Base-by-base conservation (phyloP, 352 stramenopile species). In the Pythium dissimile region DNA sequence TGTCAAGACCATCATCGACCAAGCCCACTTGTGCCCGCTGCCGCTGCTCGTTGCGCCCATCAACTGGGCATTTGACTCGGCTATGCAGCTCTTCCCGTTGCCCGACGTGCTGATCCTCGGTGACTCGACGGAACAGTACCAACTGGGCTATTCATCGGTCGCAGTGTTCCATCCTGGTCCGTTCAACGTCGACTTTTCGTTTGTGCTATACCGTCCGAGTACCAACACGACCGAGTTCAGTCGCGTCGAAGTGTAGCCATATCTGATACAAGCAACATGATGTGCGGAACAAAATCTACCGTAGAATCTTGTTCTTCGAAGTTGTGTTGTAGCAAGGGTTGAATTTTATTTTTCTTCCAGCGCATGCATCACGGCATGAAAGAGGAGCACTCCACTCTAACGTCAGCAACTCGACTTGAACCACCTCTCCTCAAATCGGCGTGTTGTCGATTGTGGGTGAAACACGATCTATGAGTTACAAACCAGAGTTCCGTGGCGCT, bases 11-110 rank as follows among this genome's bases (percentile, higher is more conserved):
- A 52, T 98, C 11, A 84, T 98, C 35, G 89, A 97, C 62, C 93
- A 98, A 77, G 88, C 86, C 13, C 94, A 98, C 59, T 70, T 98
- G 58, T 95, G 81, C 57, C 95, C 95, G 8, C 67, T 97, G 31
- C 87, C 89, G 30, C 62, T 97, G 13, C 81, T 91, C 54, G 73
- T 78, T 23, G 82, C 79, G 55, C 93, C 95, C n/a, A 95, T 98
- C 57, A 96, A 96, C 64, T 98, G 92, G 92, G 86, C 93, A 21
- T 97, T 94, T 58, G 92, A 98, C 69, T 82, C 92, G 35, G 80
- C 89, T 5, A 63, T 98, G 37, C 82, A 94, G 49, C 75, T 98
- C 15, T 98, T 98, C 67, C 95, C 95, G 1, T 69, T 93, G 45
- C 95, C 95, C 0, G 87, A 98, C 66, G 86, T 96, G 56, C 62